Evolutionary conservation across 2,329 filamentous ascomycete genomes (phyloP).

Genomic region (Ophiostoma australiae): DNA sequence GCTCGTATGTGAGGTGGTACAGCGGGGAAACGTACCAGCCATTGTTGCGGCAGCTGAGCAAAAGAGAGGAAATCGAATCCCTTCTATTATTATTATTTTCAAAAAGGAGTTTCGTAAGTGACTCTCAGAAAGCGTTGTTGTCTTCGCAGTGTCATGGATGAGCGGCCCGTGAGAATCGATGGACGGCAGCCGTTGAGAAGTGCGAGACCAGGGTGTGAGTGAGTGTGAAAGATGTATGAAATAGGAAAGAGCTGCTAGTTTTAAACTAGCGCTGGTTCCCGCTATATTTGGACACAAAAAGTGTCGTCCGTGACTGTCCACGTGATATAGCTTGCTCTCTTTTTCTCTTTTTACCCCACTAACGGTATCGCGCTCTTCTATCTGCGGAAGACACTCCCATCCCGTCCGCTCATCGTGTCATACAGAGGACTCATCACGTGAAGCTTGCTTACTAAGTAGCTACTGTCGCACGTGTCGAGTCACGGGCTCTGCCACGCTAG

Average conservation of each 20-base stretch:
- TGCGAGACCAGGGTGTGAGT: neutral
- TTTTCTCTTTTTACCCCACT: too few species aligned
- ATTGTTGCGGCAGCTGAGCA: neutral
- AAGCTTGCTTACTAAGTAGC: too few species aligned
- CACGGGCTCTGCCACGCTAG: too few species aligned
- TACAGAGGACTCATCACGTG: too few species aligned
- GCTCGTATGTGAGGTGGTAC: neutral
- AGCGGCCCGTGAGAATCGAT: neutral
- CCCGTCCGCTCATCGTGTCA: too few species aligned
- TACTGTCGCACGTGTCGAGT: too few species aligned
- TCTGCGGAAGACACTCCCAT: too few species aligned
- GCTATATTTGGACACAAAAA: too few species aligned
- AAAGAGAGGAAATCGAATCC: neutral
- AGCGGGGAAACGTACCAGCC: conserved; percentile 1
- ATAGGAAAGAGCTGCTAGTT: conserved; percentile 12
- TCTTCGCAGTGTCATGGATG: neutral
- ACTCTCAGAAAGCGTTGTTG: neutral
- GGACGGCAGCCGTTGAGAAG: neutral
- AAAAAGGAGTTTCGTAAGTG: neutral
- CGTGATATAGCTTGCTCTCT: too few species aligned
- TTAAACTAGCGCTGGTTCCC: neutral
- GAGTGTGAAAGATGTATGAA: conserved; percentile 10
- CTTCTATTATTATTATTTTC: neutral
- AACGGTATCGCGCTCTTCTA: too few species aligned
- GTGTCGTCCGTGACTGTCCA: too few species aligned